These are phyloP conservation scores for Pseudocercospora eumusae DNA, from an alignment of 2,329 filamentous ascomycete genomes.

Conservation along the genomic window DNA sequence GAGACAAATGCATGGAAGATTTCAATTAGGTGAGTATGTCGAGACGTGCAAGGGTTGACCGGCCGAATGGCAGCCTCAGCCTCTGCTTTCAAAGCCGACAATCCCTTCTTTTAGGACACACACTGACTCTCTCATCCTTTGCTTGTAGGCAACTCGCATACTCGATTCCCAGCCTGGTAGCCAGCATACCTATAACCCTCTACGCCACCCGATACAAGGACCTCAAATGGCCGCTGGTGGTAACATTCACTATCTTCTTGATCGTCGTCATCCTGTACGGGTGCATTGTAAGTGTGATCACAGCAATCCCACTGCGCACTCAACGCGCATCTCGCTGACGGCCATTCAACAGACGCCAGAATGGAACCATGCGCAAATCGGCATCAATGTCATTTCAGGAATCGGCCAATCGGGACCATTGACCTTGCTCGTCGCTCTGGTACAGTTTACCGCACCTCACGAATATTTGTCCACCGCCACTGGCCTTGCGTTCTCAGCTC, in stretches of 20 bases:
- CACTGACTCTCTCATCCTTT: too few relatives aligned
- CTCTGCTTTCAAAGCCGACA: too few relatives aligned
- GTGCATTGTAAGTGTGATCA: constrained; percentile 35
- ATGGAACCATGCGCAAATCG: constrained; percentile 47
- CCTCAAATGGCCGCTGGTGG: constrained; percentile 50
- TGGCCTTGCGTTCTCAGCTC: constrained; percentile 55
- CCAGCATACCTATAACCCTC: constrained; percentile 48
- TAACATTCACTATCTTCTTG: constrained; percentile 53
- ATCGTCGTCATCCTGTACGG: constrained; percentile 53
- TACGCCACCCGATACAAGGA: constrained; percentile 55
- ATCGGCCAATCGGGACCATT: constrained; percentile 55
- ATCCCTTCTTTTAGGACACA: too few relatives aligned
- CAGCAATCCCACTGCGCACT: background rate
- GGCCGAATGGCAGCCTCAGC: too few relatives aligned
- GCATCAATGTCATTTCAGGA: constrained; percentile 51
- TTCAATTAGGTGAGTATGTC: constrained; percentile 36
- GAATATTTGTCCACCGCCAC: constrained; percentile 57
- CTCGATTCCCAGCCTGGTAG: constrained; percentile 45
- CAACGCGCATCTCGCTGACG: background rate
- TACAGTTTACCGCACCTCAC: constrained; percentile 58
- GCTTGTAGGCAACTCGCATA: constrained; percentile 49
- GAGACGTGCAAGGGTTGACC: too few relatives aligned
- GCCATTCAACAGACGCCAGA: constrained; percentile 22
- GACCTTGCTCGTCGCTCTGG: constrained; percentile 52
- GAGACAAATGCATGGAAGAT: constrained; percentile 52